These are phyloP conservation scores for Pseudocercospora fuligena DNA, from an alignment of 2,329 filamentous ascomycete genomes.

Conservation along the genomic window DNA sequence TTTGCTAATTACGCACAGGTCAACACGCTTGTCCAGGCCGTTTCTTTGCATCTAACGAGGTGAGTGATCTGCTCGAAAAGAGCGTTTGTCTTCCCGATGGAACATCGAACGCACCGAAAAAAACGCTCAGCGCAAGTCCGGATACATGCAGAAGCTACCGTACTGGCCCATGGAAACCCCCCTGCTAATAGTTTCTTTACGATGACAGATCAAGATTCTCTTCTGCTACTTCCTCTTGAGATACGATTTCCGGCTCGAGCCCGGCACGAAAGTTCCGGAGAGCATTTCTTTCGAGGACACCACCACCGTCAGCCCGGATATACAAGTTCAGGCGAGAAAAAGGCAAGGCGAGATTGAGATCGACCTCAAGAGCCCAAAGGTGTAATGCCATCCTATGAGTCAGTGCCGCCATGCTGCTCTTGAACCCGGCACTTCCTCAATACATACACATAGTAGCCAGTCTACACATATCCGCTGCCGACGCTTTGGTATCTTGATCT, in stretches of 20 bases:
- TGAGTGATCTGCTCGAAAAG: neutral
- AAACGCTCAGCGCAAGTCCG: neutral
- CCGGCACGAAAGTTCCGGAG: neutral
- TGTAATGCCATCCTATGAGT: too few species aligned
- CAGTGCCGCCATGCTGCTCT: too few species aligned
- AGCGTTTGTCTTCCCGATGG: too few species aligned
- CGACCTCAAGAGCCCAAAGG: constrained; percentile 8
- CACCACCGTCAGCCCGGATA: neutral
- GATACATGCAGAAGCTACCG: too few species aligned
- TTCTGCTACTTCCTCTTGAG: constrained; percentile 41
- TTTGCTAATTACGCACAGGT: neutral
- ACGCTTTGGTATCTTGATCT: neutral
- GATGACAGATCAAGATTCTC: constrained; percentile 38
- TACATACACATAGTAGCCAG: too few species aligned
- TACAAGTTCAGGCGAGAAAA: constrained; percentile 6
- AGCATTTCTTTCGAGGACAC: neutral
- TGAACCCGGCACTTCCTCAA: too few species aligned
- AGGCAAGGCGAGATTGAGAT: neutral
- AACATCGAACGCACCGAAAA: too few species aligned
- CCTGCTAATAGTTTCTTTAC: neutral
- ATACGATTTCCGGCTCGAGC: constrained; percentile 34
- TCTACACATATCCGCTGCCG: too few species aligned
- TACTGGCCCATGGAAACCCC: too few species aligned
- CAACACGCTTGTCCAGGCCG: constrained; percentile 22
- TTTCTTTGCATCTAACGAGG: constrained; percentile 42